Evolutionary conservation across 305 asterid genomes (phyloP).

Genomic region (Rubia tinctorum): DNA sequence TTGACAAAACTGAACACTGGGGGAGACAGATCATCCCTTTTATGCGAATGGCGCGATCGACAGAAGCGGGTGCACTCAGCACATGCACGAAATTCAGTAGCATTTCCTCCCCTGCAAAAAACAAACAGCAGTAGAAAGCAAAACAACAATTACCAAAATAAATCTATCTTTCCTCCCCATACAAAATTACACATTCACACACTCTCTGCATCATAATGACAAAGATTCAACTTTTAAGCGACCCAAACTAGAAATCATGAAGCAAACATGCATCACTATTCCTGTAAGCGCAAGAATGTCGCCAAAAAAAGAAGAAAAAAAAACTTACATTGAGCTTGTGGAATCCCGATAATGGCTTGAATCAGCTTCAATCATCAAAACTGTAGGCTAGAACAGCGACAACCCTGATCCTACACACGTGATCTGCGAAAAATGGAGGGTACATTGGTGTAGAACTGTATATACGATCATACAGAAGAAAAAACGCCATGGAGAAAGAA

Average conservation of each 20-base stretch:
- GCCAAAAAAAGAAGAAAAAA: background rate
- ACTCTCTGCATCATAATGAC: background rate
- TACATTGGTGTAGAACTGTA: background rate
- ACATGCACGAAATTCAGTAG: conserved; percentile 8
- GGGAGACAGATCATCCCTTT: conserved; percentile 3
- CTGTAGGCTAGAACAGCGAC: background rate
- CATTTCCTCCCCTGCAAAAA: background rate
- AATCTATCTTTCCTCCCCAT: background rate
- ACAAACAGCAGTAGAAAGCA: background rate
- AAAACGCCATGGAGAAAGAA: too few relatives aligned
- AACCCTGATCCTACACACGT: background rate
- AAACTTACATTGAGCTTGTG: background rate
- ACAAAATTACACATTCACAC: background rate
- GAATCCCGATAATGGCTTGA: background rate
- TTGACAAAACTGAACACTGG: conserved; percentile 20
- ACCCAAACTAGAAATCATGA: background rate
- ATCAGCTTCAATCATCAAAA: background rate
- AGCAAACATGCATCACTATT: background rate
- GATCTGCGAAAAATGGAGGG: background rate
- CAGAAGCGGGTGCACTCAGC: conserved; percentile 19
- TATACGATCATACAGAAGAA: background rate
- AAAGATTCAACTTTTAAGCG: background rate
- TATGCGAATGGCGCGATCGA: conserved; percentile 1
- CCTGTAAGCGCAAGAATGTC: background rate
- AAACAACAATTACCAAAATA: background rate